Base-by-base conservation (phyloP, 73 alveolate genomes). In the Effrenium voratum region DNA sequence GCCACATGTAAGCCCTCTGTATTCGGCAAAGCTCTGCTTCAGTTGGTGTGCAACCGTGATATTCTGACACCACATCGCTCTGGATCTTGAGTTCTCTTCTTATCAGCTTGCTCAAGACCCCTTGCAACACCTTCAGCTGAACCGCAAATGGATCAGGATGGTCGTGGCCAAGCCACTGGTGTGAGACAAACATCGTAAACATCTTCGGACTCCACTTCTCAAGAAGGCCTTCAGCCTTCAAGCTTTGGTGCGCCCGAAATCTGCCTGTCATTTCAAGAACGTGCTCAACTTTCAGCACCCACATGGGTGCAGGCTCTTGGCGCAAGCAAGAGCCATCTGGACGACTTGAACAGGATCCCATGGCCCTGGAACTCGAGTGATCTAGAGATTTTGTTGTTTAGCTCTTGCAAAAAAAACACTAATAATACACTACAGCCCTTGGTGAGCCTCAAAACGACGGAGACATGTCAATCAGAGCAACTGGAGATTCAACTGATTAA, bases 261-360 rank as follows among this genome's bases (percentile, higher is more conserved):
- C 46, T 52, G 63, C 81, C 68, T 2, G 90, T 79, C 90, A 79
- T 79, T 45, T 45, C 66, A 15, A 79, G 68, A 45, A 79, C 68
- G 5, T 79, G 26, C 90, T 79, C 90, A 66, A 79, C 68, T 5
- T 47, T 41, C 40, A 79, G 32, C 45, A 79, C 90, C 91, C 91
- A 80, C 91, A 80, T 80, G 36, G 70, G 91, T n/a, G 91, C 91
- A 46, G 44, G 66, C 91, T 80, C 72, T 26, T 22, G 91, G 30
- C 46, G 91, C 91, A 45, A 68, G 19, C 43, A 38, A 4, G 4
- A 60, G 30, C 75, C 36, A 60, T 12, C 16, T 60, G 38, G 75
- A n/a, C n/a, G n/a, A n/a, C n/a, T n/a, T n/a, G n/a, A n/a, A n/a
- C n/a, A n/a, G n/a, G n/a, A n/a, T n/a, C n/a, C n/a, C n/a, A n/a